These are phyloP conservation scores for Mycena rebaudengoi DNA, from an alignment of 768 basidiomycete genomes.

Conservation along the genomic window DNA sequence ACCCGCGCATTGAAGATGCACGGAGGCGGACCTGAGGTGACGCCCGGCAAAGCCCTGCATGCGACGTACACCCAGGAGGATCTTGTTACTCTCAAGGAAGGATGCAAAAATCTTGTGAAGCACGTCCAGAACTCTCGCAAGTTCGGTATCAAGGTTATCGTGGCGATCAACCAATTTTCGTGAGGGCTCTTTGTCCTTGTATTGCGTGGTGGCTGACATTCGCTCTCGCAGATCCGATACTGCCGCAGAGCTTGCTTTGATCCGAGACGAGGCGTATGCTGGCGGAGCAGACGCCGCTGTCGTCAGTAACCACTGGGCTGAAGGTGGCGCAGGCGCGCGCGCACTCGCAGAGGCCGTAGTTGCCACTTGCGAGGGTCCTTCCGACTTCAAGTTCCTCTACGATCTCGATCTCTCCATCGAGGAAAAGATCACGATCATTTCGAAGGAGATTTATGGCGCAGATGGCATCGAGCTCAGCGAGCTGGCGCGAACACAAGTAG, in stretches of 20 bases:
- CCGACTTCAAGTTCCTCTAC: slow-evolving; percentile 93
- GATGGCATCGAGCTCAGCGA: slow-evolving; percentile 90
- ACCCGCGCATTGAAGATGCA: slow-evolving; percentile 99
- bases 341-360: slow-evolving; percentile 94
- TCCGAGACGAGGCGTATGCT: slow-evolving; percentile 79
- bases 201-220: neutral
- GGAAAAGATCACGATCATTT: slow-evolving; percentile 89
- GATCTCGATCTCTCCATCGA: slow-evolving; percentile 84
- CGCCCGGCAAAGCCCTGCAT: slow-evolving; percentile 92
- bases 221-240: slow-evolving; percentile 80
- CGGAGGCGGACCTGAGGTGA: slow-evolving; percentile 96
- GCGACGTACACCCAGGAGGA: slow-evolving; percentile 96
- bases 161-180: slow-evolving; percentile 96
- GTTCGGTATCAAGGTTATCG: slow-evolving; percentile 95
- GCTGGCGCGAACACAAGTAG: slow-evolving; percentile 84
- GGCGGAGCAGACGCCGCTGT: slow-evolving; percentile 96
- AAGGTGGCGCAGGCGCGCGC: slow-evolving; percentile 91
- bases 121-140: slow-evolving; percentile 96
- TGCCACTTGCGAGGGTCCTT: slow-evolving; percentile 80
- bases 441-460: slow-evolving; percentile 92
- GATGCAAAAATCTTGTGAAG: slow-evolving; percentile 90
- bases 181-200: slow-evolving; percentile 50
- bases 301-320: slow-evolving; percentile 97
- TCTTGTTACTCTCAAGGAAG: slow-evolving; percentile 86
- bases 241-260: slow-evolving; percentile 84